These are phyloP conservation scores for Elongisporangium undulatum DNA, from an alignment of 352 stramenopile species.

Conservation along the genomic window DNA sequence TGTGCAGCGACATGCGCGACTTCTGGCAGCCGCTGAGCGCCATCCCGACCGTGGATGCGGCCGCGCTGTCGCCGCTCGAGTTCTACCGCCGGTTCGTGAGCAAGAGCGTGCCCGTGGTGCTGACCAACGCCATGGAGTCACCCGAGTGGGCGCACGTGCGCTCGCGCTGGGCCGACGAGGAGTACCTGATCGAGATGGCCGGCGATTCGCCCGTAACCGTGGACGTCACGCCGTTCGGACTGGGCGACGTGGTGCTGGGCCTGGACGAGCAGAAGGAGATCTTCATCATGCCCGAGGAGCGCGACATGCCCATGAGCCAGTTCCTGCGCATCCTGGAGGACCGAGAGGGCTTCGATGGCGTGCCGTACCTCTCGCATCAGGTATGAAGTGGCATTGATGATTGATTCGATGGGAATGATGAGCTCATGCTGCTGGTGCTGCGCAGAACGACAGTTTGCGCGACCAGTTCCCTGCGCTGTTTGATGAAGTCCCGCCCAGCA, in stretches of 20 bases:
- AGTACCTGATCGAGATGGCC: conserved; percentile 45
- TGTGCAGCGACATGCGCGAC: conserved; percentile 62
- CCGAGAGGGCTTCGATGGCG: conserved; percentile 54
- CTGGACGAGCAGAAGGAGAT: conserved; percentile 22
- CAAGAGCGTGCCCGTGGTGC: conserved; percentile 72
- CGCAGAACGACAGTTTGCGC: conserved; percentile 71
- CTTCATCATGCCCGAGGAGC: conserved; percentile 83
- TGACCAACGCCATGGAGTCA: conserved; percentile 57
- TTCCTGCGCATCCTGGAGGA: conserved; percentile 52
- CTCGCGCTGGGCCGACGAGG: conserved; percentile 43
- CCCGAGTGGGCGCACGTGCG: conserved; percentile 48
- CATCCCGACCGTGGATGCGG: conserved; percentile 46
- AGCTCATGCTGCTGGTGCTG: not conserved
- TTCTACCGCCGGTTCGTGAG: conserved; percentile 78
- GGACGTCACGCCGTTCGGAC: conserved; percentile 74
- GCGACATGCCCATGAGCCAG: conserved; percentile 54
- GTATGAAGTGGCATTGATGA: conserved; percentile 1
- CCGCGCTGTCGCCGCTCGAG: conserved; percentile 31
- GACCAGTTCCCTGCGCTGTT: conserved; percentile 65
- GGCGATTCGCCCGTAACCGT: conserved; percentile 52
- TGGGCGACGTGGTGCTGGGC: conserved; percentile 62
- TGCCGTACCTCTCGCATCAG: conserved; percentile 84
- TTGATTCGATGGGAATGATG: not conserved
- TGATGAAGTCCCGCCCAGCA: conserved; percentile 52
- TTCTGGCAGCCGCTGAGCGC: conserved; percentile 67